Conservation (phyloP, 2,329 filamentous ascomycete genomes). For the Monosporascus sp. region DNA sequence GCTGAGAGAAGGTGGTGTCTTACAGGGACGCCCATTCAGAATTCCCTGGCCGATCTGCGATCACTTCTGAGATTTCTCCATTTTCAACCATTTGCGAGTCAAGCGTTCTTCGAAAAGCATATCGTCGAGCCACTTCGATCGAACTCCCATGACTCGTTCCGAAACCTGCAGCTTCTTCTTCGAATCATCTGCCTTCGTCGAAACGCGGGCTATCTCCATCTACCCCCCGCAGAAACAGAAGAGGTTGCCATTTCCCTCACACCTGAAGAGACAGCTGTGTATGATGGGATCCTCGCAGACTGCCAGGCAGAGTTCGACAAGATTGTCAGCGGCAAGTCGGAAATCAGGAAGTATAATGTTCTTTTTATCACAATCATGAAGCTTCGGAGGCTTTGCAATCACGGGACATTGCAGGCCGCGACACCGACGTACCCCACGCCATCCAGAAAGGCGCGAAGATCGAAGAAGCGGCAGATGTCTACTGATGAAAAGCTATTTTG, state of each 20-base stretch:
- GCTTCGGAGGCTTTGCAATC: conserved; percentile 4
- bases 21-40: conserved; percentile 6
- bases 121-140: not conserved
- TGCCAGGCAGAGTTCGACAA: not conserved
- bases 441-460: too few relatives aligned
- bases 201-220: not conserved
- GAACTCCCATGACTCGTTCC: not conserved
- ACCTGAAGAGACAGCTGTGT: not conserved
- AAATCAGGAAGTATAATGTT: not conserved
- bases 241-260: not conserved
- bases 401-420: conserved; percentile 26
- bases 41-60: not conserved
- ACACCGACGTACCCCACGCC: too few relatives aligned
- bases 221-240: not conserved
- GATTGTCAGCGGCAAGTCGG: too few relatives aligned
- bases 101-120: not conserved
- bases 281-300: not conserved
- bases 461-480: too few relatives aligned
- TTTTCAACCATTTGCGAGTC: conserved; percentile 1
- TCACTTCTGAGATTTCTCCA: conserved; percentile 5
- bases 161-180: not conserved
- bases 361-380: conserved; percentile 8
- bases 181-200: not conserved
- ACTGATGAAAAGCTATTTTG: too few relatives aligned
- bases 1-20: conserved; percentile 1